Percentiles rank a stretch among this genome's conserved stretches.
These are phyloP conservation scores for Boletus speciosus DNA, from an alignment of 768 basidiomycete genomes.

Conservation along the genomic window DNA sequence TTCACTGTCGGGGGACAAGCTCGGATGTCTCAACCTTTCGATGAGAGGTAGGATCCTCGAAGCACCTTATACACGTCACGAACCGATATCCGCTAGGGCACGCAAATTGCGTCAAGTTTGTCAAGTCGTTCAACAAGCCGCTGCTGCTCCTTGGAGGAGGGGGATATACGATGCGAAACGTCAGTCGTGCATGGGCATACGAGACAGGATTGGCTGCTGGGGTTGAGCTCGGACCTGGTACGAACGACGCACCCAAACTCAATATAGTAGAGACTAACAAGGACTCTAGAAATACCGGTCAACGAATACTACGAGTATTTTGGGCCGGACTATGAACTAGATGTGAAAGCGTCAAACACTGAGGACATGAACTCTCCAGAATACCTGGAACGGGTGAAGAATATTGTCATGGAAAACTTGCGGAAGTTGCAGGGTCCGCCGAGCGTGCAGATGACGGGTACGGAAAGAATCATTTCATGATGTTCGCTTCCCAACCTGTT, in stretches of 20 bases:
- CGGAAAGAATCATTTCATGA: slow-evolving; percentile 10
- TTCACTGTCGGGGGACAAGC: slow-evolving; percentile 92
- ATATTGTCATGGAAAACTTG: slow-evolving; percentile 88
- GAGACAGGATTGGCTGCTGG: slow-evolving; percentile 99
- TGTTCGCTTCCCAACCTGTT: neutral
- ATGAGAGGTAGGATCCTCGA: slow-evolving; percentile 66
- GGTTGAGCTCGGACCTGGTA: slow-evolving; percentile 84
- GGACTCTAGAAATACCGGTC: slow-evolving; percentile 80
- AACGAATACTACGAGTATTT: slow-evolving; percentile 99
- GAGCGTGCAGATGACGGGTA: slow-evolving; percentile 88
- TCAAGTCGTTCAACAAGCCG: slow-evolving; percentile 94
- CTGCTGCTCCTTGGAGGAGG: slow-evolving; percentile 94
- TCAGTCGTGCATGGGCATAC: slow-evolving; percentile 95
- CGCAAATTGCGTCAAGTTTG: slow-evolving; percentile 95
- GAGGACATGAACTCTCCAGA: slow-evolving; percentile 92
- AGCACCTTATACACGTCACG: neutral
- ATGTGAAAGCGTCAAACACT: slow-evolving; percentile 91
- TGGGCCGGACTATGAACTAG: slow-evolving; percentile 93
- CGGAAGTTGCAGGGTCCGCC: slow-evolving; percentile 85
- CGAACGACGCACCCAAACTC: slow-evolving; percentile 5
- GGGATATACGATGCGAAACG: slow-evolving; percentile 98
- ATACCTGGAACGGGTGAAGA: slow-evolving; percentile 90
- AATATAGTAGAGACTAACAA: slow-evolving; percentile 1
- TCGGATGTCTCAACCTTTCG: slow-evolving; percentile 93
- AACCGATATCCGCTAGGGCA: slow-evolving; percentile 55